Evolutionary conservation across 306 rosid genomes (phyloP).

Genomic region (Dryas octopetala): DNA sequence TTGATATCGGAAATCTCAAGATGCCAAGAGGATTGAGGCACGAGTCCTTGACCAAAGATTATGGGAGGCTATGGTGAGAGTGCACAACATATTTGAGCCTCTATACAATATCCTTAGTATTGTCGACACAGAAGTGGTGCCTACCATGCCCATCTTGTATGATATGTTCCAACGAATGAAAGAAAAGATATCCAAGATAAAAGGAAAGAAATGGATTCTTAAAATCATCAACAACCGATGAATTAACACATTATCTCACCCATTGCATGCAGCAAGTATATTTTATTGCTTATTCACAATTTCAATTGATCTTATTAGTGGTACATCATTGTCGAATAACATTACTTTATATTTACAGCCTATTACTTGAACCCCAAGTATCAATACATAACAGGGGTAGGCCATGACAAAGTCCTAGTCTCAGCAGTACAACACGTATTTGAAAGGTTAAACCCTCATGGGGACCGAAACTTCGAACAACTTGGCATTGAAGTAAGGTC

Average conservation of each 20-base stretch:
- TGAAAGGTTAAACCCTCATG: background rate
- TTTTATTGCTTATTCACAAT: background rate
- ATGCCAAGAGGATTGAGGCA: background rate
- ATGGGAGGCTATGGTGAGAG: background rate
- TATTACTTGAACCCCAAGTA: constrained; percentile 1
- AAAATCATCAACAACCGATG: background rate
- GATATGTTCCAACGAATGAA: background rate
- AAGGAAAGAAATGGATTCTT: background rate
- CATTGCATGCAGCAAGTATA: background rate
- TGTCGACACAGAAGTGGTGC: background rate
- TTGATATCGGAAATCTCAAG: background rate
- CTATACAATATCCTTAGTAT: background rate
- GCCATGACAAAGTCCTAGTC: background rate
- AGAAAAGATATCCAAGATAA: background rate
- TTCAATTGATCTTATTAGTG: no score
- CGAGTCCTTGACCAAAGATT: background rate
- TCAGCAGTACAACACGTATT: no score
- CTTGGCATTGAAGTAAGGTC: background rate
- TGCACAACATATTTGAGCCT: background rate
- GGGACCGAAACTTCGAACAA: background rate
- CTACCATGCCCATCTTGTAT: background rate
- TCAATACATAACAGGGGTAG: background rate
- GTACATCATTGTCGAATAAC: background rate
- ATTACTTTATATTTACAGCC: background rate
- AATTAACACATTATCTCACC: background rate